These are phyloP conservation scores for Chaetoscypha palmicola DNA, from an alignment of 2,329 filamentous ascomycete genomes.

Conservation along the genomic window DNA sequence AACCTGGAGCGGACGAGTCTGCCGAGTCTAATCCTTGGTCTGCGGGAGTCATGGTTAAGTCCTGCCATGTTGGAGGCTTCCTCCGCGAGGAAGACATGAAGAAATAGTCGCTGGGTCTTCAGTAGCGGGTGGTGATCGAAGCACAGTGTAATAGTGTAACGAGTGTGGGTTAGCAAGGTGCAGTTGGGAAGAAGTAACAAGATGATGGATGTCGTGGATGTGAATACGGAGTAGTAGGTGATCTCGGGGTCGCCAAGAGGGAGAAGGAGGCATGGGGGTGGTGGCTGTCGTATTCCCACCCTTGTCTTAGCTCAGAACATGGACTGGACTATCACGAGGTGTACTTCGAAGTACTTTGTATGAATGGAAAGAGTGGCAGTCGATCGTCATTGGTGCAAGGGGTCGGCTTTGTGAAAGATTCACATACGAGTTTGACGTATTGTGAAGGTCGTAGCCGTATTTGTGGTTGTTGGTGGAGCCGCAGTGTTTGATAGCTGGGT, in stretches of 20 bases:
- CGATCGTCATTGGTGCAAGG: background rate
- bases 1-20: constrained; percentile 19
- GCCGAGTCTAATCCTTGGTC: constrained; percentile 15
- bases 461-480: no score
- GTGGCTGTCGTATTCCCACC: background rate
- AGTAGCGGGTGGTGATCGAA: no score
- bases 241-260: background rate
- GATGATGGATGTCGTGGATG: no score
- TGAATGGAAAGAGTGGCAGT: background rate
- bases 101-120: background rate
- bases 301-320: background rate
- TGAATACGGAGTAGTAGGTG: background rate
- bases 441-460: no score
- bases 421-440: no score
- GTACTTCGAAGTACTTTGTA: background rate
- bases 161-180: background rate
- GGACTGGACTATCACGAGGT: no score
- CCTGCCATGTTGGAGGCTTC: constrained; percentile 4
- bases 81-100: constrained; percentile 11
- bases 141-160: no score
- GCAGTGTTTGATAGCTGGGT: no score
- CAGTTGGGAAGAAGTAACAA: no score
- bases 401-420: no score
- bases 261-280: background rate
- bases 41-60: constrained; percentile 19